These are phyloP conservation scores for Nidularia sp. DNA, from an alignment of 768 basidiomycete species.

Conservation along the genomic window DNA sequence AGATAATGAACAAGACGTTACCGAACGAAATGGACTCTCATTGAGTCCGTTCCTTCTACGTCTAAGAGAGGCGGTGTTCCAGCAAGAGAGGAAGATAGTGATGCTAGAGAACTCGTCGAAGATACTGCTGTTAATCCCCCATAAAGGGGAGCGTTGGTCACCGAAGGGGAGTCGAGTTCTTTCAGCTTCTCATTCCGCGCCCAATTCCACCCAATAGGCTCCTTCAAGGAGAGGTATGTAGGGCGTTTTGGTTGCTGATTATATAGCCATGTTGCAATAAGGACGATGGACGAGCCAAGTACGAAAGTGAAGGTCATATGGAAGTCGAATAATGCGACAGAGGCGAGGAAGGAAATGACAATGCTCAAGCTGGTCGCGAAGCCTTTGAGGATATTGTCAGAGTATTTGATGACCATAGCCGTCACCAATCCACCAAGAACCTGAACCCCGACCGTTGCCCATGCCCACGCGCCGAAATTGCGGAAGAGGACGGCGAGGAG, in stretches of 20 bases:
- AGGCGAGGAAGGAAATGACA: slow-evolving; percentile 91
- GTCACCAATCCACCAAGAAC: slow-evolving; percentile 91
- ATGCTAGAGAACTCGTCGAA: slow-evolving; percentile 25
- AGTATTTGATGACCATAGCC: slow-evolving; percentile 92
- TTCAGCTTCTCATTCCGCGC: slow-evolving; percentile 19
- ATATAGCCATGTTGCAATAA: slow-evolving; percentile 89
- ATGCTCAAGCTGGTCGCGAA: slow-evolving; percentile 95
- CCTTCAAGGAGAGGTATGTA: slow-evolving; percentile 5
- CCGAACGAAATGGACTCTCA: slow-evolving; percentile 4
- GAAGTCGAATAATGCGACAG: slow-evolving; percentile 87
- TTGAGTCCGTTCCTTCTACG: slow-evolving; percentile 11
- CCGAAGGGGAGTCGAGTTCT: slow-evolving; percentile 12
- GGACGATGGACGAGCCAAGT: slow-evolving; percentile 78
- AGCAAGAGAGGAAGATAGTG: slow-evolving; percentile 17
- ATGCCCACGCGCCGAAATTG: slow-evolving; percentile 89
- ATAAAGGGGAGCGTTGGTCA: slow-evolving; percentile 9
- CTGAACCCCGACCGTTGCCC: slow-evolving; percentile 85
- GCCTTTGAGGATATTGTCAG: slow-evolving; percentile 89
- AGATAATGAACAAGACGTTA: neutral
- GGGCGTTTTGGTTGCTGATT: slow-evolving; percentile 55
- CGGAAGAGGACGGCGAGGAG: slow-evolving; percentile 58
- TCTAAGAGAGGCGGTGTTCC: slow-evolving; percentile 16
- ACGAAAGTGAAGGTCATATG: slow-evolving; percentile 82
- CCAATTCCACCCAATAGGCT: slow-evolving; percentile 10
- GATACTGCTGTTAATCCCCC: slow-evolving; percentile 20